A percentile compares a stretch with the other conserved stretches of the same genome.
phyloP scores from a whole-genome alignment of 768 basidiomycete genomes.

The Arthromyces matolae region DNA sequence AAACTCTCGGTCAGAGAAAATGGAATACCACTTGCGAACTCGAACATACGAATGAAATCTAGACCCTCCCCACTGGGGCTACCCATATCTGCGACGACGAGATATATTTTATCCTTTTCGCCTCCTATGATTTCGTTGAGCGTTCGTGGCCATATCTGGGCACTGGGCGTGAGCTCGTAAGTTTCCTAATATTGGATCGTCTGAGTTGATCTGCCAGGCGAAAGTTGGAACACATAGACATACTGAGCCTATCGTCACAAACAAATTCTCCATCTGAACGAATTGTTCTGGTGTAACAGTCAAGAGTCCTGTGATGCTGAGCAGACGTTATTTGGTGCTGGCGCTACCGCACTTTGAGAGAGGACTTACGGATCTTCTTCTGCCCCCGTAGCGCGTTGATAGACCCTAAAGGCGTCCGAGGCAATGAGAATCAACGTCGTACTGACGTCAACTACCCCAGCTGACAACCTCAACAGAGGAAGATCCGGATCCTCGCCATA shows the following conservation, averaged over 20 bases:
- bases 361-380: constrained; percentile 42
- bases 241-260: constrained; percentile 49
- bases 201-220: background rate
- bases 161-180: constrained; percentile 57
- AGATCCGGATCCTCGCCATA: constrained; percentile 31
- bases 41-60: constrained; percentile 56
- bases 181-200: constrained; percentile 30
- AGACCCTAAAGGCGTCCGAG: constrained; percentile 54
- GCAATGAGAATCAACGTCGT: constrained; percentile 40
- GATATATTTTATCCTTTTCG: constrained; percentile 44
- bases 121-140: constrained; percentile 60
- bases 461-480: constrained; percentile 45
- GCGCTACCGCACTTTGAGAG: background rate
- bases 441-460: constrained; percentile 12
- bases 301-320: constrained; percentile 52
- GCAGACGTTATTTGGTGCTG: background rate
- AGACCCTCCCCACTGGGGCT: constrained; percentile 49
- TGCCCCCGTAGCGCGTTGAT: constrained; percentile 52
- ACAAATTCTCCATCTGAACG: constrained; percentile 43
- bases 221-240: constrained; percentile 3
- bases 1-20: background rate
- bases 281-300: constrained; percentile 49
- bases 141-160: constrained; percentile 66
- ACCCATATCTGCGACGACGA: constrained; percentile 54
- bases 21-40: background rate